Conservation (phyloP, 2,329 filamentous ascomycete genomes). For the Paraphoma chrysanthemicola region DNA sequence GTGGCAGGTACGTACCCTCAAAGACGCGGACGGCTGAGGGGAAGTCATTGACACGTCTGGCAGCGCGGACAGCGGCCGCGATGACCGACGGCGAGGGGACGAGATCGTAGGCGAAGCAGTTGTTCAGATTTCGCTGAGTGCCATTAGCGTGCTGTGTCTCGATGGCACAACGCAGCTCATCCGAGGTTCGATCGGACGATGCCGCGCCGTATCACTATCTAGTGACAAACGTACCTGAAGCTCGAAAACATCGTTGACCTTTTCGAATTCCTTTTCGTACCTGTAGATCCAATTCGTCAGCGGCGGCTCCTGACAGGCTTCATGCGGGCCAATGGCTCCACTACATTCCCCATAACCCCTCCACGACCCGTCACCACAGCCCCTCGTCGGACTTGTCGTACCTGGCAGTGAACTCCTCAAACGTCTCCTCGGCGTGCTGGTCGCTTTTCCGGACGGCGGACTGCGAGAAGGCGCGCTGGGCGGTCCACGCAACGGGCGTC, state of each 20-base stretch:
- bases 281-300: constrained; percentile 59
- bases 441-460: constrained; percentile 54
- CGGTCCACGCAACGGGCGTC: constrained; percentile 40
- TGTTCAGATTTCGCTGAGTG: constrained; percentile 89
- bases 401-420: constrained; percentile 98
- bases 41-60: constrained; percentile 96
- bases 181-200: constrained; percentile 19
- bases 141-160: constrained; percentile 21
- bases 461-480: constrained; percentile 58
- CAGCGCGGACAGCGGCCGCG: constrained; percentile 88
- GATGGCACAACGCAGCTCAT: not conserved
- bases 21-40: constrained; percentile 98
- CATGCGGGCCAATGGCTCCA: constrained; percentile 38
- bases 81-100: constrained; percentile 93
- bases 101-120: constrained; percentile 99
- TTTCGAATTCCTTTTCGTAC: constrained; percentile 99
- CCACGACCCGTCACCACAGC: constrained; percentile 15
- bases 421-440: constrained; percentile 90
- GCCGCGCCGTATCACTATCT: constrained; percentile 13
- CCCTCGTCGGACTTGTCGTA: constrained; percentile 58
- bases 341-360: constrained; percentile 17
- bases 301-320: constrained; percentile 24
- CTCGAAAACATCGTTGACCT: constrained; percentile 98
- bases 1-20: constrained; percentile 74
- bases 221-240: constrained; percentile 77